phyloP scores from a whole-genome alignment of 169 alveolate genomes.

The Amoebophrya sp. region DNA sequence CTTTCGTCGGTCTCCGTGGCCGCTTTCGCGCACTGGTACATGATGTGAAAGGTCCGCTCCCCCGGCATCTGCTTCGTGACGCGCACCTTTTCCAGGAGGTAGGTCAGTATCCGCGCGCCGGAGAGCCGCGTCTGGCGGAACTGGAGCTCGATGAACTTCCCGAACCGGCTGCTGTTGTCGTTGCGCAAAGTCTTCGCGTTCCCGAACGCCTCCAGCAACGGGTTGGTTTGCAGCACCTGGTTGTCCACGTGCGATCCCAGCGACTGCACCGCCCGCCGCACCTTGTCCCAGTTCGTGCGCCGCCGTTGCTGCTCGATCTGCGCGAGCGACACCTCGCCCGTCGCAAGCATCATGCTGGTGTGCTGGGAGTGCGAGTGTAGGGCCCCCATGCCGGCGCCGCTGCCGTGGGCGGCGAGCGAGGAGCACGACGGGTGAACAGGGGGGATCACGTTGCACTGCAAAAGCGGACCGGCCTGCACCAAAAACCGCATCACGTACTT shows the following conservation, averaged over 20 bases:
- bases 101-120: constrained; percentile 9
- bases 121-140: background rate
- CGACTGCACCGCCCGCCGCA: background rate
- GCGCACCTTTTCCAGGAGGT: constrained; percentile 72
- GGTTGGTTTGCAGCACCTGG: constrained; percentile 68
- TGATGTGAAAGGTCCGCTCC: constrained; percentile 93
- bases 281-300: background rate
- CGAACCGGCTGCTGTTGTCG: constrained; percentile 76
- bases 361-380: no score
- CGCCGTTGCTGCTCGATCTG: no score
- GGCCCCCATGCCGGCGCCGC: no score
- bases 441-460: background rate
- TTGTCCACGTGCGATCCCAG: background rate
- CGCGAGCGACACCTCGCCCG: no score
- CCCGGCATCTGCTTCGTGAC: constrained; percentile 72
- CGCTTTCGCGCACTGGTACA: constrained; percentile 59
- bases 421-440: no score
- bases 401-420: no score
- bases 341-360: no score
- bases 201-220: constrained; percentile 77
- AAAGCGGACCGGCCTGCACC: constrained; percentile 15
- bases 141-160: constrained; percentile 37
- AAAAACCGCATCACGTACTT: constrained; percentile 57
- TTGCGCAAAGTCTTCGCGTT: constrained; percentile 79
- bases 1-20: background rate